Base-by-base conservation (phyloP, 139 green algal species). In the Choricystis sp. region DNA sequence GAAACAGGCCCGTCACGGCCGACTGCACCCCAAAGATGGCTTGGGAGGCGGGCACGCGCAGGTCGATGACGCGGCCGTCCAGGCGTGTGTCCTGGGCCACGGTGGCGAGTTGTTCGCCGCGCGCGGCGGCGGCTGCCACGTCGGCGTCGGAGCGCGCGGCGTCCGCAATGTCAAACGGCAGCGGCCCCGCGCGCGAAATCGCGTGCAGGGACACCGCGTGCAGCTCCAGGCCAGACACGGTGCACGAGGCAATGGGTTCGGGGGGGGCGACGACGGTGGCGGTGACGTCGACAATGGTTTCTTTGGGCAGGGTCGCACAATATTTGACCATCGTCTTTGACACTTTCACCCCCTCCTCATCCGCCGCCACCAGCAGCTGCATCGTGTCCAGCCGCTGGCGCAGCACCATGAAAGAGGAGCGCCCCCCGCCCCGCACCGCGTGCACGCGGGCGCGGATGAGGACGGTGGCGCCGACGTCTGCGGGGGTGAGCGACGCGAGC, bases 291-390 rank as follows among this genome's bases (percentile, higher is more conserved):
- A 98, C 85, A 29, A 99, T 88, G 19, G 83, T 92, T 79, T 99
- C 93, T n/a, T 85, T 85, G 2, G 83, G 71, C 31, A 99, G 75
- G 69, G 77, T 77, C 9, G 74, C 83, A 2, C 85, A 85, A 65
- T 96, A 99, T 84, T 98, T 97, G 28, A 99, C 85, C 93, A 99
- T 98, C 61, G 77, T 74, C 57, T 94, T 94, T 79, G 73, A 89
- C 21, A 97, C 87, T 0, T 70, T 85, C 19, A 67, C 40, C 40
- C 9, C 40, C 40, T 16, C 40, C 16, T 16, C 40, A 9, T 21
- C 40, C 40, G 9, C 40, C 40, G 9, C 40, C 9, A 52, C 3
- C n/a, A 66, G 14, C 27, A 87, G 79, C 81, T 96, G 90, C 62
- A 94, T 77, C 4, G 91, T 96, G 25, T 75, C 77, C 23, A 77